Percentiles rank a stretch among this genome's conserved stretches.
Evolutionary conservation across 179 eudicot species (phyloP).

Genomic region (Spergularia azorica): DNA sequence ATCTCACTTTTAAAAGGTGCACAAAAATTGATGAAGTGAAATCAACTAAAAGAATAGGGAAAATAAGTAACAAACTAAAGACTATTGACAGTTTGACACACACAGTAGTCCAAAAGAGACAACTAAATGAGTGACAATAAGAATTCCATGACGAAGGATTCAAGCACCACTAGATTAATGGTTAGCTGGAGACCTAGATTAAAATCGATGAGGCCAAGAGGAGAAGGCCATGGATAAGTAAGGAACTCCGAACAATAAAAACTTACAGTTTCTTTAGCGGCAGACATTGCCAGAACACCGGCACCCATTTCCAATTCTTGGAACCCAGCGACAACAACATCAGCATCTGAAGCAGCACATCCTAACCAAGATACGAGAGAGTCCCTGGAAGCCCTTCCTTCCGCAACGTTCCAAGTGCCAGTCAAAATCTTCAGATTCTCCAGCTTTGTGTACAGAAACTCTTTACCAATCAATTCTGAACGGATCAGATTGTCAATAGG

Average conservation of each 20-base stretch:
- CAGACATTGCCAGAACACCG: conserved; percentile 95
- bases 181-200: conserved; percentile 1
- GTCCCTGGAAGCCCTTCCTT: conserved; percentile 88
- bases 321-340: conserved; percentile 76
- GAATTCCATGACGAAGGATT: neutral
- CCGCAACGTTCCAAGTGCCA: conserved; percentile 97
- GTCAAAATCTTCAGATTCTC: conserved; percentile 78
- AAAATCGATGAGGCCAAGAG: neutral
- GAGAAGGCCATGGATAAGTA: neutral
- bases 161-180: neutral
- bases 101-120: neutral
- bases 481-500: conserved; percentile 69
- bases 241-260: neutral
- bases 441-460: conserved; percentile 71
- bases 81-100: neutral
- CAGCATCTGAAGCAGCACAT: conserved; percentile 68
- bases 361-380: conserved; percentile 92
- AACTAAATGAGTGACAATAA: neutral
- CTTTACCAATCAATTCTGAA: conserved; percentile 72
- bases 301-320: conserved; percentile 99
- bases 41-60: conserved; percentile 2
- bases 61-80: neutral
- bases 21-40: conserved; percentile 4
- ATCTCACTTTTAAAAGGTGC: conserved; percentile 10
- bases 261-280: conserved; percentile 94